Conservation (phyloP, 164 flowering plant genomes). For the Houttuynia cordata region DNA sequence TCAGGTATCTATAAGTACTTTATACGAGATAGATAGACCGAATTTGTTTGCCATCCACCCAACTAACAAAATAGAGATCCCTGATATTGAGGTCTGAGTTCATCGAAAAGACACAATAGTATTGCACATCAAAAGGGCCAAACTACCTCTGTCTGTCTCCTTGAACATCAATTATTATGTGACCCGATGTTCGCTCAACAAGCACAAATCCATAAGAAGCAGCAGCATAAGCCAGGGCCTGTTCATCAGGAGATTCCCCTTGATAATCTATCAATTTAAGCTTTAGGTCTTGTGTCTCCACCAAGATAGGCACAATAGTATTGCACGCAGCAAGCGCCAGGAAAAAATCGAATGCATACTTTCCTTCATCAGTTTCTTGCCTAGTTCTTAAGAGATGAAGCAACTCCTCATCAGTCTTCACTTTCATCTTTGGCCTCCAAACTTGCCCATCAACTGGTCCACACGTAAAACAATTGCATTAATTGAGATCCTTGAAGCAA, state of each 20-base stretch:
- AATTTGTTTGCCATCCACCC: too few species aligned
- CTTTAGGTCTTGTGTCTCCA: constrained; percentile 45
- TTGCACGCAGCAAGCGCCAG: constrained; percentile 95
- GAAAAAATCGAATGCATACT: constrained; percentile 59
- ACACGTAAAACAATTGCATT: constrained; percentile 1
- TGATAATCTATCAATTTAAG: constrained; percentile 75
- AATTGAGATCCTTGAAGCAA: neutral
- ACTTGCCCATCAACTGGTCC: constrained; percentile 47
- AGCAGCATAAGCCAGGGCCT: constrained; percentile 95
- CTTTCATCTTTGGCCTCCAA: constrained; percentile 74
- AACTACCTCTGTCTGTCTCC: constrained; percentile 24
- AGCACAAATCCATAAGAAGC: constrained; percentile 92
- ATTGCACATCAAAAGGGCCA: neutral
- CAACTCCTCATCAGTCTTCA: constrained; percentile 55
- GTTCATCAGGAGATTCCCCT: constrained; percentile 99
- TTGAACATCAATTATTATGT: constrained; percentile 56
- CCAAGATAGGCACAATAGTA: constrained; percentile 77
- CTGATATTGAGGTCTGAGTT: neutral
- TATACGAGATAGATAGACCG: too few species aligned
- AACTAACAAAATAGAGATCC: too few species aligned
- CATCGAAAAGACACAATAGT: neutral
- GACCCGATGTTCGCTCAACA: constrained; percentile 86
- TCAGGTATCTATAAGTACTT: too few species aligned
- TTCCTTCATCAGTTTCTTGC: constrained; percentile 29
- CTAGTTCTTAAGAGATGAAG: constrained; percentile 31